Evolutionary conservation across 805 yeast genomes (phyloP), one percentile per base, ranked within the genome.

Genomic region (Candida ortonii): DNA sequence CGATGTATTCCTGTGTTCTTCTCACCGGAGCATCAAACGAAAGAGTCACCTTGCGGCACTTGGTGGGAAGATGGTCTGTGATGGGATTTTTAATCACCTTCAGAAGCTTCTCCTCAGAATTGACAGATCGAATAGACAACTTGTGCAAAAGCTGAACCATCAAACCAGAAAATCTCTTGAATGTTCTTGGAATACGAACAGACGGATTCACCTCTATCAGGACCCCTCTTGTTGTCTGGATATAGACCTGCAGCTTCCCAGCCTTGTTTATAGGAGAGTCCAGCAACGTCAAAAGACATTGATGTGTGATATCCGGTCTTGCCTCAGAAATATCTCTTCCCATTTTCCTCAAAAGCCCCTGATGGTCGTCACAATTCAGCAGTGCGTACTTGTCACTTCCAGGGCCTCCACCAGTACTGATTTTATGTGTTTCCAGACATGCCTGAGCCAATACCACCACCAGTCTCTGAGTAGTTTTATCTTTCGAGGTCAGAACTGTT

Each of bases 221-320:
- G 10, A 93, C 96, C 17, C 96, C 96, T 49, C 90, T 76, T 13
- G 96, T 90, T 9, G 98, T 93, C 51, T 87, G 96, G 39, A 93
- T 88, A 63, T 90, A 93, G 10, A 93, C 98, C 64, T 93, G 98
- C 48, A 93, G 72, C 61, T 79, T 86, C 7, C 98, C 98, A 6
- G 97, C 97, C 64, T 93, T 93, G 68, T 93, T 93, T 53, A 93
- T 84, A 26, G 98, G 98, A n/a, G 96, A 86, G 61, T 93, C 98
- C 52, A 93, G 70, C 46, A 93, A 70, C 3, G 98, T 90, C 62
- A 93, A 71, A 25, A 93, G 75, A 70, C 98, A 93, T 65, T 90
- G 98, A 59, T 93, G 98, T 27, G 98, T 93, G 53, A 93, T 93
- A 61, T 93, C 98, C n/a, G 98, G 98, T 62, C 98, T 79, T 6